These are phyloP conservation scores for Tulasnella sp. DNA, from an alignment of 768 basidiomycete genomes.

Conservation along the genomic window DNA sequence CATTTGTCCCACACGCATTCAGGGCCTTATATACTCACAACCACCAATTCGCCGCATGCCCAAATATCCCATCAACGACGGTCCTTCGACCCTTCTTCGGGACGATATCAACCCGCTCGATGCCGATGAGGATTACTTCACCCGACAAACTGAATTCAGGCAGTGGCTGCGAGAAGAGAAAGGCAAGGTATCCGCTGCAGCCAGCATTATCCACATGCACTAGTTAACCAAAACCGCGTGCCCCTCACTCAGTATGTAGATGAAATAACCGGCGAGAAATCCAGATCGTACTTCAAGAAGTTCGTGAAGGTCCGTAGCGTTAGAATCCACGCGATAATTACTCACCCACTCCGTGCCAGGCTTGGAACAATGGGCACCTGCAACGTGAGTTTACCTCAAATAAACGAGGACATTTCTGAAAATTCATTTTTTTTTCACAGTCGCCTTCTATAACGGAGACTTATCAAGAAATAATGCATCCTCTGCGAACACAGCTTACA, in stretches of 20 bases:
- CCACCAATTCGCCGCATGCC: no score
- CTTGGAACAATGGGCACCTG: constrained; percentile 74
- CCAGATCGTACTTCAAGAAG: constrained; percentile 85
- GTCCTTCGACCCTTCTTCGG: no score
- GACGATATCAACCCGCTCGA: background rate
- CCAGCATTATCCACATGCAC: constrained; percentile 13
- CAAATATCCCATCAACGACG: no score
- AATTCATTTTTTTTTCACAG: constrained; percentile 25
- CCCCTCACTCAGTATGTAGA: constrained; percentile 57
- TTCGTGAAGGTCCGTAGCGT: constrained; percentile 59
- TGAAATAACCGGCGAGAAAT: constrained; percentile 69
- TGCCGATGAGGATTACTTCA: constrained; percentile 71
- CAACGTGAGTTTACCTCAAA: constrained; percentile 35
- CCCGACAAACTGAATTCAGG: constrained; percentile 78
- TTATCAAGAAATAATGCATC: constrained; percentile 44
- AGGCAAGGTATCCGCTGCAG: constrained; percentile 36
- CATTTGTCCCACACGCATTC: no score
- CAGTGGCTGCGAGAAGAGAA: constrained; percentile 73
- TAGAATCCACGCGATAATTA: background rate
- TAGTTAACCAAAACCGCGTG: background rate
- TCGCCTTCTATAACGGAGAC: constrained; percentile 49
- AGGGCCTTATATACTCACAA: no score
- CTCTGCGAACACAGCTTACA: constrained; percentile 67
- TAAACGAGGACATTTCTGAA: background rate
- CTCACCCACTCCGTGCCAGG: constrained; percentile 28